A percentile compares a stretch with the other conserved stretches of the same genome.
These are phyloP conservation scores for Plasmodium gonderi DNA, from an alignment of 169 alveolate species.

Conservation along the genomic window DNA sequence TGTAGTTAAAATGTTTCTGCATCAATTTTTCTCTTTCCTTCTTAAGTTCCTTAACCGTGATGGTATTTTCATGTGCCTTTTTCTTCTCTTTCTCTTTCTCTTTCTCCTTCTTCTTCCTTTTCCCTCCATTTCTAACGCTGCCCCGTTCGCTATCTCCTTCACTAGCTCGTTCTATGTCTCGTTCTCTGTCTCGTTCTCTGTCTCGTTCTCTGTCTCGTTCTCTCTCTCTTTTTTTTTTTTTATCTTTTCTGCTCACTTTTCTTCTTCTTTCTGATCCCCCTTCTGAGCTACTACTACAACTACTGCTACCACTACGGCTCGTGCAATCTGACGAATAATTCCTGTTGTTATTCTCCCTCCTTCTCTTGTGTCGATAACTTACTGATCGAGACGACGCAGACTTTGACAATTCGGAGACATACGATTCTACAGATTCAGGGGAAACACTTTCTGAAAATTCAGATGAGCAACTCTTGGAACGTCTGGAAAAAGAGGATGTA, in stretches of 20 bases:
- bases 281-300: background rate
- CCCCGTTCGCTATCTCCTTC: too few relatives aligned
- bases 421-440: background rate
- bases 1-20: conserved; percentile 81
- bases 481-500: background rate
- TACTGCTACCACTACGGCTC: too few relatives aligned
- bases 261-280: background rate
- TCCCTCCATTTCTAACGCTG: background rate
- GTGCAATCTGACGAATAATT: too few relatives aligned
- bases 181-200: background rate
- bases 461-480: background rate
- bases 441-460: background rate
- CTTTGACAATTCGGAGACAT: background rate
- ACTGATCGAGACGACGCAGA: background rate
- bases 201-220: background rate
- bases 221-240: background rate
- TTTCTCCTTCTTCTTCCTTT: background rate
- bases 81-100: background rate
- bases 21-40: conserved; percentile 67
- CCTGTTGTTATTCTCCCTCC: background rate
- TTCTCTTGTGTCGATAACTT: background rate
- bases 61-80: background rate
- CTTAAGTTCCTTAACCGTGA: conserved; percentile 47
- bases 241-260: background rate
- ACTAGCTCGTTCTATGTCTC: too few relatives aligned